Evolutionary conservation across 208 protist genomes (phyloP).

Genomic region (Acanthamoeba lenticulata): DNA sequence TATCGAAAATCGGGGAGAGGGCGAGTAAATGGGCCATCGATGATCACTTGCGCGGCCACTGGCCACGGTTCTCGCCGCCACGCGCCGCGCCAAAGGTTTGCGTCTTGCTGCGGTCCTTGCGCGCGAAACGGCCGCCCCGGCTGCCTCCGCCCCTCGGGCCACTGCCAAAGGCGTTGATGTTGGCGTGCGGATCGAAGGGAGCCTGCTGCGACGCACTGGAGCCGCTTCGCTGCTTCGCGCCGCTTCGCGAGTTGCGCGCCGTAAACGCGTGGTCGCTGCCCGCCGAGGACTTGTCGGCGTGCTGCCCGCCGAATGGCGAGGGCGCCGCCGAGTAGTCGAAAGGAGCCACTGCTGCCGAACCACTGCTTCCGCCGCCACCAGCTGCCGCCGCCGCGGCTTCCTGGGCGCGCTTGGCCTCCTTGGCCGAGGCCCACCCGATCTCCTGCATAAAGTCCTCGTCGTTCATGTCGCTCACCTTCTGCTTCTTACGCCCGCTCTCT

Average conservation of each 20-base stretch:
- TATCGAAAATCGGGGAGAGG: too few species aligned
- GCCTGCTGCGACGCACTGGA: not conserved
- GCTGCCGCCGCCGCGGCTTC: not conserved
- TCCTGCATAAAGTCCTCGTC: constrained; percentile 21
- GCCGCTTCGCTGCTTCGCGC: not conserved
- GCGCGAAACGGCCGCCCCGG: not conserved
- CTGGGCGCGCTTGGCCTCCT: not conserved
- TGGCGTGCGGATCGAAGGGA: constrained; percentile 4
- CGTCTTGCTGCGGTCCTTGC: constrained; percentile 31
- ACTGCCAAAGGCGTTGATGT: not conserved
- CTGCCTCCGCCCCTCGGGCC: not conserved
- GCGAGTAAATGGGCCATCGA: too few species aligned
- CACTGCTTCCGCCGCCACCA: too few species aligned
- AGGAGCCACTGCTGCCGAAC: not conserved
- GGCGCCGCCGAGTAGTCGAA: not conserved
- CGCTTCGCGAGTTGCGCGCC: not conserved
- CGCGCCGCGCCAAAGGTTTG: constrained; percentile 37
- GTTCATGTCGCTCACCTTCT: not conserved
- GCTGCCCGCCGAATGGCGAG: not conserved
- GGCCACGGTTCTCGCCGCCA: not conserved
- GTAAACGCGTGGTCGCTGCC: not conserved
- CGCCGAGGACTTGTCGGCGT: not conserved
- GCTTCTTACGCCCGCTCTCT: constrained; percentile 1
- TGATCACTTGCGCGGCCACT: constrained; percentile 11
- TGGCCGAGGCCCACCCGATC: not conserved